Evolutionary conservation across 2,329 filamentous ascomycete species (phyloP).

Genomic region (Fusarium floridanum): DNA sequence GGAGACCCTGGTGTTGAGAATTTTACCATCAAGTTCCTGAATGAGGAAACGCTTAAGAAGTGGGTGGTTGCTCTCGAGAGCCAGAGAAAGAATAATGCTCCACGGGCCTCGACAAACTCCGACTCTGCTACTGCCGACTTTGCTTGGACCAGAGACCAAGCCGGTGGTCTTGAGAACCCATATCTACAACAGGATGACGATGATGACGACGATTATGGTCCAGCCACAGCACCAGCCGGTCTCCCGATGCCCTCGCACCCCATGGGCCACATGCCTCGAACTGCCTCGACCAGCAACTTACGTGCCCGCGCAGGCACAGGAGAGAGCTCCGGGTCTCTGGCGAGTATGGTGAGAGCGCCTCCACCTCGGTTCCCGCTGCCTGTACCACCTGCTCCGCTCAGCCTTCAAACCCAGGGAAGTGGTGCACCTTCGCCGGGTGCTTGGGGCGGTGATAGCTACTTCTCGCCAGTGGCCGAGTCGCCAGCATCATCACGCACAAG

Average conservation of each 20-base stretch:
- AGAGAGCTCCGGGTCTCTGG: conserved; percentile 73
- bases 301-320: conserved; percentile 81
- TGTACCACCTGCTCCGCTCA: conserved; percentile 70
- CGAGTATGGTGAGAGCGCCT: conserved; percentile 69
- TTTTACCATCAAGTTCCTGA: conserved; percentile 92
- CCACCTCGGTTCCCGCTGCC: conserved; percentile 80
- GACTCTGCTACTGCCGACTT: conserved; percentile 78
- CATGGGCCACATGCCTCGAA: conserved; percentile 49
- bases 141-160: conserved; percentile 79
- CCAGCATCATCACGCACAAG: conserved; percentile 82
- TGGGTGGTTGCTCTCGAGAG: conserved; percentile 86
- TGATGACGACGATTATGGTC: conserved; percentile 68
- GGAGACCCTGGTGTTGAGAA: conserved; percentile 96
- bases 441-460: conserved; percentile 85
- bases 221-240: conserved; percentile 53
- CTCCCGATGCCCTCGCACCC: conserved; percentile 49
- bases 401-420: conserved; percentile 71
- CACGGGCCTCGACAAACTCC: conserved; percentile 61
- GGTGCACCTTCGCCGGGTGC: conserved; percentile 70
- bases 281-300: conserved; percentile 78
- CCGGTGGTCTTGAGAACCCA: conserved; percentile 80
- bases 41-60: conserved; percentile 93
- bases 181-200: conserved; percentile 75
- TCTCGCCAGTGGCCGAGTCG: conserved; percentile 87
- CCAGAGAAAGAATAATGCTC: conserved; percentile 75